These are phyloP conservation scores for Auriscalpium orientale DNA, from an alignment of 768 basidiomycete genomes.

Conservation along the genomic window DNA sequence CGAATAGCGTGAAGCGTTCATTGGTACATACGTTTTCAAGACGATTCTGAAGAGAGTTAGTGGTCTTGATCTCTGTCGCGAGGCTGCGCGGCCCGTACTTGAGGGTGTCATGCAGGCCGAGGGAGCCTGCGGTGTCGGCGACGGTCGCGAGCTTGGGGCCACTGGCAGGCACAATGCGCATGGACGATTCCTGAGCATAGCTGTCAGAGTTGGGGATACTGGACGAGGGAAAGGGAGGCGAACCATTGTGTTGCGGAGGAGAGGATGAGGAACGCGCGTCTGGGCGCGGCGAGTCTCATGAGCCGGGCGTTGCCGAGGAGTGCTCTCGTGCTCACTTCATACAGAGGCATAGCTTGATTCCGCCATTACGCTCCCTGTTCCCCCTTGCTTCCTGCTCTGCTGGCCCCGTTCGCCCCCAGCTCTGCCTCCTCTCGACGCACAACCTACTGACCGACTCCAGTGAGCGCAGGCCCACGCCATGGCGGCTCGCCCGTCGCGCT, in stretches of 20 bases:
- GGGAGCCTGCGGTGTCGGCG: constrained; percentile 57
- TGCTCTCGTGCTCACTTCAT: neutral
- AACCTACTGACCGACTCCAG: too few relatives aligned
- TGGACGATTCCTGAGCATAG: constrained; percentile 37
- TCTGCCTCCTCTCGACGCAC: too few relatives aligned
- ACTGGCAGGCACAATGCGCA: constrained; percentile 55
- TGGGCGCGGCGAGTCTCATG: neutral
- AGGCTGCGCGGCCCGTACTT: constrained; percentile 78
- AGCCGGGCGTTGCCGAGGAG: neutral
- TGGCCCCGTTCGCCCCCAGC: too few relatives aligned
- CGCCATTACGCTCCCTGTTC: too few relatives aligned
- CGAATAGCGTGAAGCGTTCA: neutral
- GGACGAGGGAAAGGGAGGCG: neutral
- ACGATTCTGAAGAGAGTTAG: constrained; percentile 55
- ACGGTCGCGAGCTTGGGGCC: constrained; percentile 55
- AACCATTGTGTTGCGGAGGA: constrained; percentile 6
- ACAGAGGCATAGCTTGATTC: neutral
- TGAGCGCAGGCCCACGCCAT: constrained; percentile 20
- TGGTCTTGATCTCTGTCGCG: constrained; percentile 62
- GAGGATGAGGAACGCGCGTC: constrained; percentile 1
- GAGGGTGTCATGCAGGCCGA: constrained; percentile 86
- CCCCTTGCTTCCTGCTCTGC: too few relatives aligned
- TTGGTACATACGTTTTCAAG: constrained; percentile 61
- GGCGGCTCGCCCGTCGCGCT: constrained; percentile 48
- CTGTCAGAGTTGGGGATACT: neutral